Evolutionary conservation across 768 basidiomycete species (phyloP), one percentile per base, ranked within the genome.

Genomic region (Sutorius australiensis): DNA sequence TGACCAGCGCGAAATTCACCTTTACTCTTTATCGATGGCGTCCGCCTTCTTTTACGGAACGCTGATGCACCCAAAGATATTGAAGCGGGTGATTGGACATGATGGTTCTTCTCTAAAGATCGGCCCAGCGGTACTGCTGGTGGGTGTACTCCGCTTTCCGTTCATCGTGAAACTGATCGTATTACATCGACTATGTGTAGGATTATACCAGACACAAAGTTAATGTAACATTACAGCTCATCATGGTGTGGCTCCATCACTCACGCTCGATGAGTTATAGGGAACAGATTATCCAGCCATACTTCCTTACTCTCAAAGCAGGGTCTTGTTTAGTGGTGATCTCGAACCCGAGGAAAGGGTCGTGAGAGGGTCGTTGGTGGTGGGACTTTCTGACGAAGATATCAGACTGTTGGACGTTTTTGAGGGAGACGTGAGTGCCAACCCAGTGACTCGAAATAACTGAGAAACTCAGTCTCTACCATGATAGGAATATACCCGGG

Each of bases 11-110:
- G 21, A 42, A 50, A 27, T 34, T 50, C 31, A 1, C 10, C 41
- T 39, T 13, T 30, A 33, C 16, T 48, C 24, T 21, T 17, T 44
- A 28, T 16, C 50, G 16, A 74, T 74, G 72, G 41, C 66, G 55
- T 70, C 73, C 24, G 85, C 85, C 16, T 95, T 94, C 70, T 89
- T 92, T 74, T 93, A 95, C 69, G 95, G 95, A 12, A 95, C 91
- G 0, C 74, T 98, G 19, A 84, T 95, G 77, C 91, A 94, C 61
- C 92, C 93, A 6, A 80, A 80, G 46, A 87, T 98, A 62, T 73
- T 97, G 36, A 80, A 75, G 52, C 75, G 84, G 17, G 92, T 97
- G 7, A 82, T 97, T 40, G 76, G 76, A 7, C 84, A 89, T 60
- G 74, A 83, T 41, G 89, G 86, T 8, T 60, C 71, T 8, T 74